These are phyloP conservation scores for Axilococcus clingmanii DNA, from an alignment of 139 green algal genomes.

Conservation along the genomic window DNA sequence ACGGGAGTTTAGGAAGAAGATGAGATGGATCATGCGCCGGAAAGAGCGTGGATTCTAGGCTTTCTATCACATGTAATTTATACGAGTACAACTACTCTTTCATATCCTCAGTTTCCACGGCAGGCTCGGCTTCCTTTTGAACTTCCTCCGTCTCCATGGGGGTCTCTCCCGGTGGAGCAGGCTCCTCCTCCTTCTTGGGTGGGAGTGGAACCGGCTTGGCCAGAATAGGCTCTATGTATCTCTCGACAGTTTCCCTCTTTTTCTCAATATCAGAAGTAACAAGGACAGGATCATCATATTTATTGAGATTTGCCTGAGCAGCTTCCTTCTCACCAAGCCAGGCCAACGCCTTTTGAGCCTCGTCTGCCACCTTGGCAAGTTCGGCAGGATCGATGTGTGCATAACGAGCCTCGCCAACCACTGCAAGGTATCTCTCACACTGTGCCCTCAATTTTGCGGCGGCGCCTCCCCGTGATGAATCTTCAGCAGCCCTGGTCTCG, in stretches of 20 bases:
- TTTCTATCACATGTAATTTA: background rate
- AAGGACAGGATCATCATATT: constrained; percentile 64
- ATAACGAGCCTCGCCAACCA: constrained; percentile 34
- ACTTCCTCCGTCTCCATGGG: background rate
- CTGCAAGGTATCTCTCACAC: constrained; percentile 46
- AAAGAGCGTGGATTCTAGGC: constrained; percentile 6
- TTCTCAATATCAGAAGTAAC: constrained; percentile 75
- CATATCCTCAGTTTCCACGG: constrained; percentile 22
- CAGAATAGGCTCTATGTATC: constrained; percentile 76
- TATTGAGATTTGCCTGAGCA: constrained; percentile 39
- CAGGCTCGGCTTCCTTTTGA: background rate
- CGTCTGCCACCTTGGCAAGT: constrained; percentile 56
- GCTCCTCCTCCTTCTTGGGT: constrained; percentile 11
- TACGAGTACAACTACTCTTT: constrained; percentile 5
- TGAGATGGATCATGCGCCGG: constrained; percentile 30
- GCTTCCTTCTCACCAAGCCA: constrained; percentile 81
- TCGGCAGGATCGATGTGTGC: constrained; percentile 79
- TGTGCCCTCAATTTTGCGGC: constrained; percentile 11
- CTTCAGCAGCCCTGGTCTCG: constrained; percentile 39
- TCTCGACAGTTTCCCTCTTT: constrained; percentile 72
- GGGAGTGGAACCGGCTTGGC: constrained; percentile 61
- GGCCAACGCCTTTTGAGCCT: constrained; percentile 57
- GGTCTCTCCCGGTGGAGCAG: background rate
- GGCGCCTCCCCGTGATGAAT: constrained; percentile 15
- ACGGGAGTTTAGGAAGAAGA: constrained; percentile 23